Base-by-base conservation (phyloP, 2,329 filamentous ascomycete species). In the Aspergillus fructus region DNA sequence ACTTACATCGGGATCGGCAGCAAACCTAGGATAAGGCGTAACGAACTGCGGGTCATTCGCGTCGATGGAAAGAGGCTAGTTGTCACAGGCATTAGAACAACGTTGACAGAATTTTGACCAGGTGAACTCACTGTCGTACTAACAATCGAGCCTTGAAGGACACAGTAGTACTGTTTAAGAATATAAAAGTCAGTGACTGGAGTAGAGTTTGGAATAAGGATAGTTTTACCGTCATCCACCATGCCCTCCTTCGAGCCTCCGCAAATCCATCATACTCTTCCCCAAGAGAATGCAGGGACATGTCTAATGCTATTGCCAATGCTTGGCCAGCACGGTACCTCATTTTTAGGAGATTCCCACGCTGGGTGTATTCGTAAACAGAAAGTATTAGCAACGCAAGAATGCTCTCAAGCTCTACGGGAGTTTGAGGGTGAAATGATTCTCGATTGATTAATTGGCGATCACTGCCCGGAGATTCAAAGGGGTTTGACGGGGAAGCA, bases 201-300 rank as follows among this genome's bases (percentile, higher is more conserved):
- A n/a, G 8, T 37, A 37, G 8, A 33, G 49, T 34, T 37, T 33
- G 24, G 49, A 4, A 17, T n/a, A 11, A 53, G 41, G 17, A 6
- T n/a, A 5, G 37, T 37, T 68, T 54, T 68, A 78, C 76, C 59
- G 75, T 78, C 76, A 79, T 79, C 77, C 77, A 79, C 77, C 77
- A 79, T 41, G 76, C 75, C 65, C 77, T 70, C 43, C 76, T 68
- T 53, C 68, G 71, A 42, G 75, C 76, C 61, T 79, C 77, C 5
- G 73, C 63, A 49, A 70, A 77, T 33, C 70, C 65, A 62, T 74
- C 68, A 40, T 71, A 66, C 27, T 72, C 68, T 12, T 65, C 67
- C 3, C 66, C 62, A 21, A 72, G 64, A 3, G 69, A 62, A 67
- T 79, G 76, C 24, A 79, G 66, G 39, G 70, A 74, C 63, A 77